phyloP scores from a whole-genome alignment of 2,329 filamentous ascomycete species.

The Microdochium nivale region DNA sequence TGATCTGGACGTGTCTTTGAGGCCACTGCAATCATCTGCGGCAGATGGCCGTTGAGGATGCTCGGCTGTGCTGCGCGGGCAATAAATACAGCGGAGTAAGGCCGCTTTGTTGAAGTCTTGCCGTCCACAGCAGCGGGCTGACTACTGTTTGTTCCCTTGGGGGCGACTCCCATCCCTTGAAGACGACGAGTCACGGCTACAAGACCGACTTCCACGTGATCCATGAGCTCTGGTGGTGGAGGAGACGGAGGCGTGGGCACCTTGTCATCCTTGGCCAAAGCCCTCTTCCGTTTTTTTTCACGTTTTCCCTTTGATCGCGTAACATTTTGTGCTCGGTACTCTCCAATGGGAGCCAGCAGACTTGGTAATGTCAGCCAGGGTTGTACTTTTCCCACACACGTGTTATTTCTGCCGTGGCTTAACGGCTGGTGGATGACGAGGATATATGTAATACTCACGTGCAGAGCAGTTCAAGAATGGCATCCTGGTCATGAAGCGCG shows the following conservation, averaged over 20 bases:
- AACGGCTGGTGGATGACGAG: not conserved
- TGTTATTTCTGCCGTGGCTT: not conserved
- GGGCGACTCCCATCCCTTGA: constrained; percentile 26
- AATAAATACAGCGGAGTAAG: constrained; percentile 49
- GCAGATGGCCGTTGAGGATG: constrained; percentile 51
- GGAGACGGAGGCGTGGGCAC: constrained; percentile 12
- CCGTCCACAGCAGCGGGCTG: constrained; percentile 1
- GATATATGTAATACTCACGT: constrained; percentile 35
- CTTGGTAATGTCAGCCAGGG: constrained; percentile 32
- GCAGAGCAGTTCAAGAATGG: constrained; percentile 59
- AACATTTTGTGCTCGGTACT: constrained; percentile 45
- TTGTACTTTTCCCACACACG: not conserved
- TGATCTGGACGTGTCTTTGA: constrained; percentile 29
- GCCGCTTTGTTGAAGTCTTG: not conserved
- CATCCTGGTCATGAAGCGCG: constrained; percentile 47
- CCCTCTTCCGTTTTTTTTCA: constrained; percentile 42
- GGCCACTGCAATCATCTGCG: constrained; percentile 42
- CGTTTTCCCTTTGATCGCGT: constrained; percentile 54
- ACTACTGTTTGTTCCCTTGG: constrained; percentile 1
- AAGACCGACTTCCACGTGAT: constrained; percentile 55
- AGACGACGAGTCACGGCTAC: constrained; percentile 54
- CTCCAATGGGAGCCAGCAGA: constrained; percentile 54
- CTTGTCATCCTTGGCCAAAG: constrained; percentile 15
- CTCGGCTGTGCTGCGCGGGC: constrained; percentile 47
- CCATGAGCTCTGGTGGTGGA: constrained; percentile 42